Base-by-base conservation (phyloP, 257 asterid species). In the Solanum paucissectum region DNA sequence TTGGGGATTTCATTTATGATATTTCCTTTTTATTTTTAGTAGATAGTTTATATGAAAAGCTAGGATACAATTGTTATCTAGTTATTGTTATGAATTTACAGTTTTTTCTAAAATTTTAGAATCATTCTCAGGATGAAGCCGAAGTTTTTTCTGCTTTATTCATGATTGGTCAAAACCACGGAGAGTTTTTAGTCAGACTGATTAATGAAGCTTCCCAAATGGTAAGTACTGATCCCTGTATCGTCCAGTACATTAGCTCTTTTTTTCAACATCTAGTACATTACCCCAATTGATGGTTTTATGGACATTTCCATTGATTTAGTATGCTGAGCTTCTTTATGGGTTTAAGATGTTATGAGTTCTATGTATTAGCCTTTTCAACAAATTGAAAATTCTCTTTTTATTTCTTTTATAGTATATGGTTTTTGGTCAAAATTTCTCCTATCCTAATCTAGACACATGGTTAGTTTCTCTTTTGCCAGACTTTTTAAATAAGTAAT, bases 81-180 rank as follows among this genome's bases (percentile, higher is more conserved):
- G 27, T 82, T 60, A 44, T 29, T 90, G 38, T 77, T 69, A 83
- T 71, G 79, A 33, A 38, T 76, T 75, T 87, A 44, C 55, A 62
- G 86, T 40, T 42, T 46, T 37, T 86, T 86, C 21, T 27, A n/a
- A 23, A 10, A 12, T 3, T 10, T 62, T 9, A n/a, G 10, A 62
- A 72, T 10, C 77, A 88, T 71, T 90, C 88, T 87, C 96, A 95
- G 99, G 99, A 96, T 90, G 99, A 96, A 91, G 94, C 94, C 82
- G 98, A 93, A 92, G 73, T 95, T 64, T 90, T 95, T 86, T 87
- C 84, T 82, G 90, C 86, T 83, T 74, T 97, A 74, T 92, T 90
- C 88, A 90, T 85, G 90, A 89, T 95, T 89, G 99, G 99, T 66
- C 92, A 89, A 85, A 87, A 86, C 46, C 98, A 95, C 75, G 93